Evolutionary conservation across 2,329 filamentous ascomycete genomes (phyloP).

Genomic region (Diaporthe citriasiana): DNA sequence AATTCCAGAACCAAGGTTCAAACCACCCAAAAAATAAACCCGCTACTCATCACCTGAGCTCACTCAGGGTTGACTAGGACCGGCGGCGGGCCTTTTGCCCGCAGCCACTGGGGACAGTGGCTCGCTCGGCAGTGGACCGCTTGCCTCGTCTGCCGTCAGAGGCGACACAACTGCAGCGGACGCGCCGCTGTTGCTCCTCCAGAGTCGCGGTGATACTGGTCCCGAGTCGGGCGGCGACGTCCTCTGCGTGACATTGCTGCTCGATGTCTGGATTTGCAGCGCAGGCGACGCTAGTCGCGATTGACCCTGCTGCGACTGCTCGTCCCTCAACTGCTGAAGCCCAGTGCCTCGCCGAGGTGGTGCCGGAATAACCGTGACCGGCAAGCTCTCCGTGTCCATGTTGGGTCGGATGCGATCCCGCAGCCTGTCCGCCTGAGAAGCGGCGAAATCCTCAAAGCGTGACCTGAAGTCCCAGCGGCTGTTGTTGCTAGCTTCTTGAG

Average conservation of each 20-base stretch:
- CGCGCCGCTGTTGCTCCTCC: conserved; percentile 38
- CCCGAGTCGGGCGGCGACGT: conserved; percentile 29
- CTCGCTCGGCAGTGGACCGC: conserved; percentile 6
- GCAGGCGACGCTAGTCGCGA: conserved; percentile 23
- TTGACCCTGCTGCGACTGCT: conserved; percentile 56
- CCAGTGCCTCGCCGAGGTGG: conserved; percentile 70
- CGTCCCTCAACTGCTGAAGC: conserved; percentile 69
- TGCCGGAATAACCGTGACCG: conserved; percentile 73
- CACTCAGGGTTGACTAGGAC: conserved; percentile 7
- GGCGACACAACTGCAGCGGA: conserved; percentile 20
- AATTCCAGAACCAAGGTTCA: not conserved
- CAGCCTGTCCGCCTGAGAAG: conserved; percentile 71
- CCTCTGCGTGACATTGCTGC: conserved; percentile 15
- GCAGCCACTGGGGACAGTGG: conserved; percentile 22
- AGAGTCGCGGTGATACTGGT: conserved; percentile 36
- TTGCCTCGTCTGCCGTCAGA: conserved; percentile 16
- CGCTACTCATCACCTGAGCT: conserved; percentile 14
- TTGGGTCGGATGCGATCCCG: conserved; percentile 69
- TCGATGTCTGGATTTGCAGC: conserved; percentile 29
- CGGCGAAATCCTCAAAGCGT: conserved; percentile 73
- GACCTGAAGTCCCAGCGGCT: conserved; percentile 69
- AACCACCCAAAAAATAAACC: not conserved
- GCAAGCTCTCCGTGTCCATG: conserved; percentile 67
- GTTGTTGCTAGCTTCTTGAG: conserved; percentile 44
- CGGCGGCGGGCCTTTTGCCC: conserved; percentile 11